Evolutionary conservation across 768 basidiomycete genomes (phyloP), one percentile per base, ranked within the genome.

Genomic region (Cystobasidium onofrii): DNA sequence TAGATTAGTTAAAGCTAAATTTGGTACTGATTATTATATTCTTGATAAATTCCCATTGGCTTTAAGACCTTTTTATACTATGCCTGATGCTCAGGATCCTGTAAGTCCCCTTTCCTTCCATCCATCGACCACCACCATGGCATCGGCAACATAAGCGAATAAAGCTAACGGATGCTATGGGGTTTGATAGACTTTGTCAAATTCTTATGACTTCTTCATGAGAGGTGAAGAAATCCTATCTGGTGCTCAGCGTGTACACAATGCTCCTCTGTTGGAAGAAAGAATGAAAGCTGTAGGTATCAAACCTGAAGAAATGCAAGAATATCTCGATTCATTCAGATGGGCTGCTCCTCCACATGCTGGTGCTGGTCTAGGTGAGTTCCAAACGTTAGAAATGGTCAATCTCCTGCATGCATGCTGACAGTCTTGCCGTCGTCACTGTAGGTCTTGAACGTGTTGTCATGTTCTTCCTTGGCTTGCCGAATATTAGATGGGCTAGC

Each of bases 141-240:
- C n/a, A n/a, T n/a, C n/a, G n/a, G n/a, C n/a, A n/a, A n/a, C n/a
- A n/a, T 29, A 17, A 34, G n/a, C 36, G 23, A 43, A 36, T 36
- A 0, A n/a, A 25, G 25, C 61, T 52, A 20, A 29, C n/a, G n/a
- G n/a, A n/a, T n/a, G 36, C 25, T 25, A 52, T 31, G 46, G 31
- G 44, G 10, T 23, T 10, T 23, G 10, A n/a, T 78, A 94, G 89
- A 88, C 87, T 9, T 84, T 96, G 46, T 97, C 96, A 64, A 98
- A 98, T 83, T 98, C 96, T 27, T 99, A 98, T 82, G 96, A 99
- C 83, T 98, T 99, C 84, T 98, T 99, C 86, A 97, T 99, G 95
- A 87, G 96, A 36, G 96, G 96, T 13, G 93, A 99, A 83, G 96
- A 99, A 82, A 98, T 99, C 79, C 85, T 98, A 46, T 97, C 95